Percentiles rank a stretch among this genome's conserved stretches.
Evolutionary conservation across 768 basidiomycete species (phyloP).

Genomic region (Amanita pallidorosea): DNA sequence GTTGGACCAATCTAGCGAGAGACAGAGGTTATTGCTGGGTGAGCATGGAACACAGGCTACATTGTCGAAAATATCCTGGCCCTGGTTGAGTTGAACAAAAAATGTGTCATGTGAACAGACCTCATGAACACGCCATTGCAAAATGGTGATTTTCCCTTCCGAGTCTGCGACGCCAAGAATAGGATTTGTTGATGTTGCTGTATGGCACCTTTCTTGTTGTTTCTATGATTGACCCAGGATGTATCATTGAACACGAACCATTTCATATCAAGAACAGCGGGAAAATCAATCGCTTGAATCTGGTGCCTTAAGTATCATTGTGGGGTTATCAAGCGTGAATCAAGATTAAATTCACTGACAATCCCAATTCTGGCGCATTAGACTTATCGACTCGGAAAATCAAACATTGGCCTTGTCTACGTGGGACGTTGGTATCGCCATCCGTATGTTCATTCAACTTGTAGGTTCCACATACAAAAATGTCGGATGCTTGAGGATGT

Average conservation of each 20-base stretch:
- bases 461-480: constrained; percentile 91
- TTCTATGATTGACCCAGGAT: not conserved
- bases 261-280: constrained; percentile 90
- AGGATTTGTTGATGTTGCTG: constrained; percentile 26
- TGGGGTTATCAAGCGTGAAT: not conserved
- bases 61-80: constrained; percentile 28
- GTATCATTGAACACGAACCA: constrained; percentile 43
- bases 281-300: constrained; percentile 57
- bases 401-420: constrained; percentile 59
- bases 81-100: not conserved
- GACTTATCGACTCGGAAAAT: constrained; percentile 37
- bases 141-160: constrained; percentile 65
- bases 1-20: constrained; percentile 92
- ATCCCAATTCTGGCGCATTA: not conserved
- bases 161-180: constrained; percentile 75
- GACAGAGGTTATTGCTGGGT: constrained; percentile 55
- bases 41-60: constrained; percentile 37
- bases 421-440: constrained; percentile 9
- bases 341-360: not conserved
- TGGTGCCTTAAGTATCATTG: constrained; percentile 29
- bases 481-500: constrained; percentile 37
- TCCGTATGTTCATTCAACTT: constrained; percentile 38
- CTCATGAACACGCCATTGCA: constrained; percentile 40
- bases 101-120: constrained; percentile 15
- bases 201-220: constrained; percentile 45